Percentiles rank a stretch among this genome's conserved stretches.
Conservation (phyloP, 2,329 filamentous ascomycete species). For the Monosporascus sp. region DNA sequence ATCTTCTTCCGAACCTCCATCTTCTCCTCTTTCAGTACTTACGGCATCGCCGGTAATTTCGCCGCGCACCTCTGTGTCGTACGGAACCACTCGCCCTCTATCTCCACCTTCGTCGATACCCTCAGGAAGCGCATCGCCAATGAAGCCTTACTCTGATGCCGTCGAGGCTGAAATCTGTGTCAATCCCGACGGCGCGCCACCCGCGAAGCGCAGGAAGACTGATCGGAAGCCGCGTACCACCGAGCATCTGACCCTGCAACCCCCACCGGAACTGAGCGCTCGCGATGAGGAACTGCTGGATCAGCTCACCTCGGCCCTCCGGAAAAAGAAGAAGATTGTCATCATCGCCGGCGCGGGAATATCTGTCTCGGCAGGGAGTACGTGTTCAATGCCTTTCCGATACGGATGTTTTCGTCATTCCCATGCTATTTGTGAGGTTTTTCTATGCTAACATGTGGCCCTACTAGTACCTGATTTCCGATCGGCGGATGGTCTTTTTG, state of each 20-base stretch:
- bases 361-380: conserved; percentile 84
- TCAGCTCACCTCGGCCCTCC: conserved; percentile 66
- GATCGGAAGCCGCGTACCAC: conserved; percentile 63
- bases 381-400: conserved; percentile 9
- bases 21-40: conserved; percentile 50
- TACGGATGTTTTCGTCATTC: neutral
- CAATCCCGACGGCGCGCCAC: conserved; percentile 56
- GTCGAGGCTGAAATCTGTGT: conserved; percentile 34
- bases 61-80: conserved; percentile 28
- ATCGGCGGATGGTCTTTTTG: conserved; percentile 85
- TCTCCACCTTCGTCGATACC: conserved; percentile 44
- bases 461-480: conserved; percentile 83
- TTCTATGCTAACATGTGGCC: conserved; percentile 16
- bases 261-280: conserved; percentile 42
- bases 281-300: conserved; percentile 57
- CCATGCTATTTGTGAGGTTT: conserved; percentile 6
- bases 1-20: conserved; percentile 36
- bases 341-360: conserved; percentile 96
- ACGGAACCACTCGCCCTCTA: conserved; percentile 43
- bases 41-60: conserved; percentile 48
- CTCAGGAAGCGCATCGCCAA: conserved; percentile 47
- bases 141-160: conserved; percentile 36
- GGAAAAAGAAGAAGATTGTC: conserved; percentile 92
- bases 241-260: conserved; percentile 69
- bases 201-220: conserved; percentile 71